Evolutionary conservation across 768 basidiomycete species (phyloP), one percentile per base, ranked within the genome.

Genomic region (Hygrophorus pudorinus): DNA sequence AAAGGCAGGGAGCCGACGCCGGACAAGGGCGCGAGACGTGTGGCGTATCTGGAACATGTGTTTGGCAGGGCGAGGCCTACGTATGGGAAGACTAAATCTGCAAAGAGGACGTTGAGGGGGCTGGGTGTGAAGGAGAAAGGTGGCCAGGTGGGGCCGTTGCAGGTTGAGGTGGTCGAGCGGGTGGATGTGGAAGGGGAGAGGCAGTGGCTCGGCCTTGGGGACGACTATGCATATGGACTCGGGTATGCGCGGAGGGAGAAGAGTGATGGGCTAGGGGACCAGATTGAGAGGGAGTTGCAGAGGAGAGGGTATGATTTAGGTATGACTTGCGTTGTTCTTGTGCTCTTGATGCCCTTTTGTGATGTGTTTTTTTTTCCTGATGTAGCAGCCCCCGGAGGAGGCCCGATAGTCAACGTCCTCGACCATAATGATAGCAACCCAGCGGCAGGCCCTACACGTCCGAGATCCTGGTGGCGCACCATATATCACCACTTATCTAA

Each of bases 381-480:
- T 21, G 53, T 54, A 42, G 51, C 51, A 17, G 52, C 53, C 13
- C 53, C 7, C 7, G 24, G 24, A 24, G 7, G 24, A 24, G 24
- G 24, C 52, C n/a, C 53, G 50, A 5, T 56, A 52, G 36, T 53
- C 51, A 41, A 51, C 47, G 30, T 41, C 40, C 21, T 33, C 52
- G 3, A 37, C 47, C 36, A 38, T 45, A 46, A 49, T 11, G 50
- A 48, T 20, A 49, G 46, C 11, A 54, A 42, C 34, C 27, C 54
- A 5, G 48, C 42, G 38, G 47, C 50, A 16, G 50, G 48, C 9
- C 55, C 62, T 44, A 51, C 51, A 38, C 52, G 54, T 4, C 66
- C 68, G 47, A 58, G 63, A 2, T 76, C 77, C 0, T 79, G 77
- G 77, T 79, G 78, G 78, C 68, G 69, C 13, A 67, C 58, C 41